Percentiles rank a stretch among this genome's conserved stretches.
These are phyloP conservation scores for Capsella bursapastoris DNA, from an alignment of 345 rosid species.

Conservation along the genomic window DNA sequence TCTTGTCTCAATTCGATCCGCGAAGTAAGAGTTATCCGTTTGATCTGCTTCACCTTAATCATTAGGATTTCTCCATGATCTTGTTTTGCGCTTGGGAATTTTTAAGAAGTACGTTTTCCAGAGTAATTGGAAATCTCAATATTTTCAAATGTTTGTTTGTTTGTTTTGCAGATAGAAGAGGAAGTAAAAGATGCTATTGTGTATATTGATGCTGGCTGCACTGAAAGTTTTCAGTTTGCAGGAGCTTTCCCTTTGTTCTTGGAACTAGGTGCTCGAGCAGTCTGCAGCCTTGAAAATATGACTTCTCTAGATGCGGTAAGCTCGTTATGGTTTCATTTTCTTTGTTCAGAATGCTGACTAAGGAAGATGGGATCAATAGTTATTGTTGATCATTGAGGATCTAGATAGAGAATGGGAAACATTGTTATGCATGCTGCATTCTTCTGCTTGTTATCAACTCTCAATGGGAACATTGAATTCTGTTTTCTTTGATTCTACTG, in stretches of 20 bases:
- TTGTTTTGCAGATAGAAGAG: conserved; percentile 62
- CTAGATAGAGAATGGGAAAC: not conserved
- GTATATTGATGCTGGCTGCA: conserved; percentile 91
- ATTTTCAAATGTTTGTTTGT: not conserved
- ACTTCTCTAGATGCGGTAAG: conserved; percentile 78
- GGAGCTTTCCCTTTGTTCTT: conserved; percentile 86
- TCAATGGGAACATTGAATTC: not conserved
- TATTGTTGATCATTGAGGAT: conserved; percentile 10
- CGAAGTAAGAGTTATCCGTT: conserved; percentile 52
- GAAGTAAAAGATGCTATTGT: conserved; percentile 66
- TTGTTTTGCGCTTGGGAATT: not conserved
- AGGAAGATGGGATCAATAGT: not conserved
- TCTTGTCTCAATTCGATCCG: conserved; percentile 78
- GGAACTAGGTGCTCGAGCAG: conserved; percentile 69
- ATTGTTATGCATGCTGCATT: not conserved
- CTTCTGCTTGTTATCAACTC: not conserved
- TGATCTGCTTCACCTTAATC: not conserved
- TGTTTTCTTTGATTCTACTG: not conserved
- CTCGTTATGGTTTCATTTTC: conserved; percentile 5
- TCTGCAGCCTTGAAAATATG: conserved; percentile 87
- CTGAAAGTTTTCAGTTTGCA: conserved; percentile 84
- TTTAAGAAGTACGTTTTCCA: not conserved
- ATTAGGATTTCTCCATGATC: not conserved
- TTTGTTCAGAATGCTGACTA: not conserved
- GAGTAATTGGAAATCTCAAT: not conserved